Percentiles rank a stretch among this genome's conserved stretches.
These are phyloP conservation scores for Metschnikowia rubicola DNA, from an alignment of 805 yeast genomes.

Conservation along the genomic window DNA sequence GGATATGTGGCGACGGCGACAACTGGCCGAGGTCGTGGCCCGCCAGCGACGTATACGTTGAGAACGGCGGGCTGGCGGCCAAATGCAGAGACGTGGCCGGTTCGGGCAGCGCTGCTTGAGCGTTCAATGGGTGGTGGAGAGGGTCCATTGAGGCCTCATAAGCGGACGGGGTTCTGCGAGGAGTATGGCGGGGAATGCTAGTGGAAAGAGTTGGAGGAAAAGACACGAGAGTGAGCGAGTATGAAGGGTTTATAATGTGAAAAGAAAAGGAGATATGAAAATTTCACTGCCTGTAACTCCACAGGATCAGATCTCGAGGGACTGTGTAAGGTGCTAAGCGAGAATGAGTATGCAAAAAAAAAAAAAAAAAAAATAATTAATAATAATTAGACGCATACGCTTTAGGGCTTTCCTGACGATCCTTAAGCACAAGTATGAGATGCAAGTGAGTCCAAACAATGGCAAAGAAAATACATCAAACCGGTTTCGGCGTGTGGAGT, in stretches of 20 bases:
- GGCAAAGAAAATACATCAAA: no score
- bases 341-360: neutral
- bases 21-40: neutral
- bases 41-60: neutral
- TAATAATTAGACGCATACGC: neutral
- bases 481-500: no score
- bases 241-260: neutral
- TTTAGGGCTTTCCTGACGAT: neutral
- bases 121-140: neutral
- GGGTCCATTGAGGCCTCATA: constrained; percentile 3
- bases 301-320: neutral
- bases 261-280: neutral
- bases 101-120: neutral
- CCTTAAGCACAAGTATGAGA: no score
- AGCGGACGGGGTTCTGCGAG: neutral
- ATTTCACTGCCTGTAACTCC: neutral
- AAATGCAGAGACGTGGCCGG: constrained; percentile 1
- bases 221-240: neutral
- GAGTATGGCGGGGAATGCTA: neutral
- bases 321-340: constrained; percentile 4
- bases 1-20: neutral
- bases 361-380: neutral
- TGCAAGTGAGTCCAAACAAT: no score
- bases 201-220: neutral
- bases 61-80: neutral